phyloP scores from a whole-genome alignment of 345 rosid genomes.

The Salix viminalis region DNA sequence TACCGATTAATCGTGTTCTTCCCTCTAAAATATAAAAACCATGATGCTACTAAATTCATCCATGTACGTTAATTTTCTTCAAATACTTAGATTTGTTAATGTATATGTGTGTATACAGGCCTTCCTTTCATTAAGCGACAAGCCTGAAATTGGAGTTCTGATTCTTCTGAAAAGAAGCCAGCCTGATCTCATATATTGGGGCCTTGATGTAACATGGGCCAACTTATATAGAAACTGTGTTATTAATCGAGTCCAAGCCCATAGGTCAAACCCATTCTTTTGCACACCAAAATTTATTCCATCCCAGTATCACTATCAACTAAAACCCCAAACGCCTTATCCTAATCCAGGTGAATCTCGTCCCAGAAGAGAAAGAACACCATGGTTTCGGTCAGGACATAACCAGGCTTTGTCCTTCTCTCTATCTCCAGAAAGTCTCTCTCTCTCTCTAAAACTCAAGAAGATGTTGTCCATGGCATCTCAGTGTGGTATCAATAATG shows the following conservation, averaged over 20 bases:
- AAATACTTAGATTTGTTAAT: not conserved
- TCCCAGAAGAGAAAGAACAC: conserved; percentile 2
- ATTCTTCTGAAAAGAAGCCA: too few relatives aligned
- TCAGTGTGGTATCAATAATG: conserved; percentile 21
- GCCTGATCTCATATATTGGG: not conserved
- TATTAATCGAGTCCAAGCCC: not conserved
- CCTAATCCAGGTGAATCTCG: conserved; percentile 27
- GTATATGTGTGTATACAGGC: too few relatives aligned
- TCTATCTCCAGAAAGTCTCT: not conserved
- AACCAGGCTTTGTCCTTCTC: not conserved
- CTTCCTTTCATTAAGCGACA: too few relatives aligned
- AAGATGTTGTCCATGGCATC: conserved; percentile 47
- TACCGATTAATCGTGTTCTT: too few relatives aligned
- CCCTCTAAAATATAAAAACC: too few relatives aligned
- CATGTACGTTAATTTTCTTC: not conserved
- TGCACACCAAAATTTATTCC: not conserved
- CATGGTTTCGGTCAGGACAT: conserved; percentile 2
- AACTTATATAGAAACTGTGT: not conserved
- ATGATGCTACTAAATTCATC: not conserved
- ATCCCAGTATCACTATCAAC: not conserved
- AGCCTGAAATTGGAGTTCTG: not conserved
- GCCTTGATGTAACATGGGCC: not conserved
- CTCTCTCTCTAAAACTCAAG: not conserved
- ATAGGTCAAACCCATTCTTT: not conserved
- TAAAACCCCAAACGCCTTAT: conserved; percentile 33